Conservation (phyloP, 495 filamentous ascomycete genomes). For the Trichoderma erinaceum region DNA sequence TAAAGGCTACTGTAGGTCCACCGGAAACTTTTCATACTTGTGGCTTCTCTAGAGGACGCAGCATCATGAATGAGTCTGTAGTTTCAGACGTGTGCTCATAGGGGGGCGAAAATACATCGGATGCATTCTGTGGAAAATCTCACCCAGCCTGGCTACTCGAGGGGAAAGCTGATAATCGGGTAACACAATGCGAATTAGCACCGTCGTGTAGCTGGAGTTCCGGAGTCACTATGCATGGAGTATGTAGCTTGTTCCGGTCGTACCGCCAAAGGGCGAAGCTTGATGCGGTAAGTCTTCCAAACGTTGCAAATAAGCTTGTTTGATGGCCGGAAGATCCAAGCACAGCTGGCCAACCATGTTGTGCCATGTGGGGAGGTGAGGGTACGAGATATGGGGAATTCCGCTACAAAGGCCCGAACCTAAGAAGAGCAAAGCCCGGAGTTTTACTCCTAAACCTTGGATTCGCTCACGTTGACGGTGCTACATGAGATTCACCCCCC, state of each 20-base stretch:
- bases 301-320: neutral
- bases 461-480: neutral
- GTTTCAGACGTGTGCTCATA: too few species aligned
- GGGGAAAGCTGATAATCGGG: too few species aligned
- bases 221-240: too few species aligned
- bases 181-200: too few species aligned
- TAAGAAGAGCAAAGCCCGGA: too few species aligned
- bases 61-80: too few species aligned
- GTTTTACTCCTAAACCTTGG: neutral
- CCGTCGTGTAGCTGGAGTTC: too few species aligned
- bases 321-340: neutral
- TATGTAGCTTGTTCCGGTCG: neutral
- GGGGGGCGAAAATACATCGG: too few species aligned
- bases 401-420: neutral
- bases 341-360: neutral
- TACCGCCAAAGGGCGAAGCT: neutral
- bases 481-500: neutral
- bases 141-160: too few species aligned
- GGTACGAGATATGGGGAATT: neutral
- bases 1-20: conserved; percentile 5
- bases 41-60: neutral
- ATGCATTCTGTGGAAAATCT: too few species aligned
- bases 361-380: conserved; percentile 8
- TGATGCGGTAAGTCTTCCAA: neutral
- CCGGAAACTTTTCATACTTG: neutral